Percentiles rank a stretch among this genome's conserved stretches.
Conservation (phyloP, 1,284 basidiomycete genomes). For the Ustilago cynodontis region DNA sequence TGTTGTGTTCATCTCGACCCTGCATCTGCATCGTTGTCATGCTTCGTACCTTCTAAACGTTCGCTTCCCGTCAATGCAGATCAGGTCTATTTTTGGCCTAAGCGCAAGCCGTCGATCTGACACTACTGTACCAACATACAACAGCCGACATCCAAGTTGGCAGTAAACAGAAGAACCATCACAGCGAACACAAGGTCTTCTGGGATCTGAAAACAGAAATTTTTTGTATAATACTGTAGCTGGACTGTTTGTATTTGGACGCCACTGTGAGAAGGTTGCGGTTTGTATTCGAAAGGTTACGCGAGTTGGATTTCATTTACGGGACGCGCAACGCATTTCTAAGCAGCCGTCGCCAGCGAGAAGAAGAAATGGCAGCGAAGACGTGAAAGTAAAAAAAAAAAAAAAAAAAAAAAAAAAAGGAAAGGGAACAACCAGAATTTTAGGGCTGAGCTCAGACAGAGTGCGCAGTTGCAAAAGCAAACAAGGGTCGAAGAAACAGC, state of each 20-base stretch:
- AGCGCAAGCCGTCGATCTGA: too few species aligned
- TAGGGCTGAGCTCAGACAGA: slow-evolving; percentile 4
- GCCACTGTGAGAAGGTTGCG: slow-evolving; percentile 8
- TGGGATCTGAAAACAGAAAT: neutral
- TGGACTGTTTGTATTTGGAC: slow-evolving; percentile 8
- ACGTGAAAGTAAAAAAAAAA: too few species aligned
- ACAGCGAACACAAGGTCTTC: too few species aligned
- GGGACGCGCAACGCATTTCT: slow-evolving; percentile 4
- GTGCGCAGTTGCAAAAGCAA: neutral
- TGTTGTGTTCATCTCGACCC: neutral
- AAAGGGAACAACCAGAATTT: neutral
- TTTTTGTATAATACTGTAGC: neutral
- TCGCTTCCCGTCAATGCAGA: too few species aligned
- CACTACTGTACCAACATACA: too few species aligned
- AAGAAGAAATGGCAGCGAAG: neutral
- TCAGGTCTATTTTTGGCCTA: too few species aligned
- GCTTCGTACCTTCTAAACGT: too few species aligned
- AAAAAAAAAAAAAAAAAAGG: neutral
- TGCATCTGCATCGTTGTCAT: neutral
- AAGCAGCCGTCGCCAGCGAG: neutral
- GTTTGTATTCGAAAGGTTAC: slow-evolving; percentile 6
- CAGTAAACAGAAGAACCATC: neutral
- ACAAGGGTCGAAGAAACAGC: neutral
- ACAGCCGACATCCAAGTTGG: neutral
- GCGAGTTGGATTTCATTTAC: slow-evolving; percentile 3